Conservation (phyloP, 768 basidiomycete genomes). For the Udeniomyces megalosporus region DNA sequence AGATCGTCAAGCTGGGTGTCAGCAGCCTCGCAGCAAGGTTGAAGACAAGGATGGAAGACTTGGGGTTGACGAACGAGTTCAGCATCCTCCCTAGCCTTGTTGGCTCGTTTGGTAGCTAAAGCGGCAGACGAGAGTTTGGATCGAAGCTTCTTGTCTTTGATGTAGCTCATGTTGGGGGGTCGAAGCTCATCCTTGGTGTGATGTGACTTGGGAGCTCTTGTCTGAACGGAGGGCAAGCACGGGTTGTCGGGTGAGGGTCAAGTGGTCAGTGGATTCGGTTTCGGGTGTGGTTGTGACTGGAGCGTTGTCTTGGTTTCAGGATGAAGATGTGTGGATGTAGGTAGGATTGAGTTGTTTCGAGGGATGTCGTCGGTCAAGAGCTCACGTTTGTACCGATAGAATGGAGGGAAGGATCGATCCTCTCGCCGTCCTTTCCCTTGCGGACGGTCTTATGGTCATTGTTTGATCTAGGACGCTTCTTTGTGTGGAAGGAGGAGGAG, state of each 20-base stretch:
- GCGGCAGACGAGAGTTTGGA: conserved; percentile 5
- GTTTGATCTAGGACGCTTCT: not conserved
- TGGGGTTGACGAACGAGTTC: not conserved
- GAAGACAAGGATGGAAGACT: not conserved
- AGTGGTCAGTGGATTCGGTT: too few relatives aligned
- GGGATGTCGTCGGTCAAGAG: not conserved
- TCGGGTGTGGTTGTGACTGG: too few relatives aligned
- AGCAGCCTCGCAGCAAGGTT: not conserved
- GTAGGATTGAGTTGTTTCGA: too few relatives aligned
- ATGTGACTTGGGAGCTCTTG: conserved; percentile 4
- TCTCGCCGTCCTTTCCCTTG: not conserved
- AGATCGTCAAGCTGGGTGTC: not conserved
- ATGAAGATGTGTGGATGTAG: not conserved
- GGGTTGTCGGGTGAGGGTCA: not conserved
- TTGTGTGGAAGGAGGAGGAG: not conserved
- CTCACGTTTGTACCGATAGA: conserved; percentile 9
- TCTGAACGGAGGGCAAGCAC: not conserved
- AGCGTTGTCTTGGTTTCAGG: too few relatives aligned
- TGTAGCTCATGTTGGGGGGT: conserved; percentile 7
- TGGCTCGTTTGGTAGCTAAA: conserved; percentile 10
- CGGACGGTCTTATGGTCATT: conserved; percentile 1
- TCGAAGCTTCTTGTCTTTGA: conserved; percentile 14
- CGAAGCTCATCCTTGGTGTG: conserved; percentile 12
- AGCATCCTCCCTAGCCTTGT: conserved; percentile 2
- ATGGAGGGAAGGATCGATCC: conserved; percentile 7